A percentile compares a stretch with the other conserved stretches of the same genome.
Evolutionary conservation across 2,329 filamentous ascomycete genomes (phyloP).

Genomic region (Pochonia chlamydosporia): DNA sequence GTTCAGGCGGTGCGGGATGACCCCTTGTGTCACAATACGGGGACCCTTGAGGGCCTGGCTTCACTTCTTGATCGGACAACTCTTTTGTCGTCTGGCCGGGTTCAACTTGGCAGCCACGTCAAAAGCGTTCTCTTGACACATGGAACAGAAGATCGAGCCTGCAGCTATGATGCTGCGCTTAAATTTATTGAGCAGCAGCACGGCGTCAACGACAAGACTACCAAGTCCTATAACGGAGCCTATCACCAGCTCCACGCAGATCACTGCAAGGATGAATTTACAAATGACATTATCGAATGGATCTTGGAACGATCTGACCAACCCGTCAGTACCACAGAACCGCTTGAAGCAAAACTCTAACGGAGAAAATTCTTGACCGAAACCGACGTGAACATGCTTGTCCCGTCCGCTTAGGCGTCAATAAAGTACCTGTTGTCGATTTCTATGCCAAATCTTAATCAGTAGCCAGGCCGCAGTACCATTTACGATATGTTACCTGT

Average conservation of each 20-base stretch:
- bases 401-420: too few relatives aligned
- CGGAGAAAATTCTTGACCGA: too few relatives aligned
- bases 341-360: conserved; percentile 33
- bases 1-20: conserved; percentile 59
- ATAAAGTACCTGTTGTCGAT: too few relatives aligned
- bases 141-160: conserved; percentile 68
- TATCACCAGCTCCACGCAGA: conserved; percentile 71
- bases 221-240: conserved; percentile 69
- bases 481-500: too few relatives aligned
- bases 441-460: too few relatives aligned
- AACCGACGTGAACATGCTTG: too few relatives aligned
- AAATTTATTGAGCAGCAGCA: conserved; percentile 54
- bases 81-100: conserved; percentile 50
- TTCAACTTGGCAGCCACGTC: conserved; percentile 47
- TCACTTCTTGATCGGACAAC: conserved; percentile 70
- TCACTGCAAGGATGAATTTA: conserved; percentile 45
- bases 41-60: conserved; percentile 75
- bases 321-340: conserved; percentile 8
- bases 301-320: conserved; percentile 41
- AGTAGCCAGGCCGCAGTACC: too few relatives aligned
- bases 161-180: conserved; percentile 59
- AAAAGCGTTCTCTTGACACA: conserved; percentile 66
- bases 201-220: conserved; percentile 59
- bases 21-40: conserved; percentile 71
- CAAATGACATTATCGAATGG: conserved; percentile 60